phyloP scores from a whole-genome alignment of 345 rosid species.

The Gossypioides kirkii region DNA sequence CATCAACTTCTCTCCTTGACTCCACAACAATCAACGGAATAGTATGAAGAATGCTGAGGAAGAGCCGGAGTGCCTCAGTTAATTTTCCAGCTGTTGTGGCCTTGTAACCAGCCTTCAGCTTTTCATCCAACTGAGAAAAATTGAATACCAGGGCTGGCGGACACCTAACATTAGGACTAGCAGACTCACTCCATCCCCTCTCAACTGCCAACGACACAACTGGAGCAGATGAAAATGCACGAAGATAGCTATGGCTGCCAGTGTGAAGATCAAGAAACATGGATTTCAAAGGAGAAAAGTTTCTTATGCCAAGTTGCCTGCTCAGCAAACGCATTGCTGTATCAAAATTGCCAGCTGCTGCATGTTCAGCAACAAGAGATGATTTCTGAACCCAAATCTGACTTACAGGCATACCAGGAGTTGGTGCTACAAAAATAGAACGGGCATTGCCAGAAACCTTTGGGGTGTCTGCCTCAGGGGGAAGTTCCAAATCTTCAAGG shows the following conservation, averaged over 20 bases:
- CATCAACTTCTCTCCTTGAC: conserved; percentile 93
- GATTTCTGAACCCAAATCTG: conserved; percentile 87
- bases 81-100: conserved; percentile 82
- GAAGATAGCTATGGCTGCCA: conserved; percentile 78
- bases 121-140: conserved; percentile 83
- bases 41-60: conserved; percentile 75
- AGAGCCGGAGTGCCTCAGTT: conserved; percentile 67
- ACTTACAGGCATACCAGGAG: conserved; percentile 81
- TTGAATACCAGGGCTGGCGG: conserved; percentile 74
- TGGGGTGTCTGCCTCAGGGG: conserved; percentile 81
- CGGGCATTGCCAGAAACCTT: conserved; percentile 50
- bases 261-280: conserved; percentile 68
- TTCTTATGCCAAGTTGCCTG: conserved; percentile 84
- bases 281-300: conserved; percentile 63
- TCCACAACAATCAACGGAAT: conserved; percentile 89
- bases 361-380: conserved; percentile 92
- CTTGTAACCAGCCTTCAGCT: conserved; percentile 84
- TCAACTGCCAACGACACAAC: conserved; percentile 74
- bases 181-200: conserved; percentile 73
- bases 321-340: conserved; percentile 84
- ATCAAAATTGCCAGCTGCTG: conserved; percentile 90
- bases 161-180: conserved; percentile 78
- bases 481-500: conserved; percentile 85
- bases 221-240: conserved; percentile 72
- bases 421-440: conserved; percentile 78